A percentile compares a stretch with the other conserved stretches of the same genome.
These are phyloP conservation scores for Rhizophlyctis rosea DNA, from an alignment of 192 early-diverging fungal genomes.

Conservation along the genomic window DNA sequence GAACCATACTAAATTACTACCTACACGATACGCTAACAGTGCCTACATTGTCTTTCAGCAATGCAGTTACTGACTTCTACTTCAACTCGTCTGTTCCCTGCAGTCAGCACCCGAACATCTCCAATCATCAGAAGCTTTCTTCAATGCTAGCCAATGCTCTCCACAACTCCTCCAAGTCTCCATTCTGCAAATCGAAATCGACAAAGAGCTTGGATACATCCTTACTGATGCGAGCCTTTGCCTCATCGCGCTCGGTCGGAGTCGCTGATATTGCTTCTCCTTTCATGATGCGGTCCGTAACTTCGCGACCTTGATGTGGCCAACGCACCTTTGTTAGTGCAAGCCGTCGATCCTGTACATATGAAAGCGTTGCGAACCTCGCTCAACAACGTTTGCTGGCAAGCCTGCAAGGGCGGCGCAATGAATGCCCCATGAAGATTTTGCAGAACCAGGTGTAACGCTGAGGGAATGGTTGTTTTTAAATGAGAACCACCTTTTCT, in stretches of 20 bases:
- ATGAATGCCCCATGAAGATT: slow-evolving; percentile 40
- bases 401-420: slow-evolving; percentile 49
- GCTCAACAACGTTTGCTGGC: slow-evolving; percentile 23
- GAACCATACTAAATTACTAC: too few relatives aligned
- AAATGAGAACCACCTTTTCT: neutral
- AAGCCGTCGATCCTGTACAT: slow-evolving; percentile 2
- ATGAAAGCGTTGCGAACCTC: slow-evolving; percentile 28
- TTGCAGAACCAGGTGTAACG: slow-evolving; percentile 34
- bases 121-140: too few relatives aligned
- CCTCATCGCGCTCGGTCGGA: neutral
- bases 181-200: slow-evolving; percentile 22
- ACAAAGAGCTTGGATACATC: slow-evolving; percentile 15
- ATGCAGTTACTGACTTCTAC: too few relatives aligned
- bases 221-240: neutral
- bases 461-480: slow-evolving; percentile 10
- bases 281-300: slow-evolving; percentile 15
- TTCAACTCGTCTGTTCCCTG: too few relatives aligned
- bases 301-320: slow-evolving; percentile 20
- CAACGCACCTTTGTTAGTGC: neutral
- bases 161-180: slow-evolving; percentile 4
- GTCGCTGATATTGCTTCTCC: slow-evolving; percentile 12
- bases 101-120: too few relatives aligned
- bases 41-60: too few relatives aligned
- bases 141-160: neutral
- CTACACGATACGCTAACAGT: too few relatives aligned